Evolutionary conservation across 371 early-diverging fungal genomes (phyloP), one percentile per base, ranked within the genome.

Genomic region (Aphelidium insulamus): DNA sequence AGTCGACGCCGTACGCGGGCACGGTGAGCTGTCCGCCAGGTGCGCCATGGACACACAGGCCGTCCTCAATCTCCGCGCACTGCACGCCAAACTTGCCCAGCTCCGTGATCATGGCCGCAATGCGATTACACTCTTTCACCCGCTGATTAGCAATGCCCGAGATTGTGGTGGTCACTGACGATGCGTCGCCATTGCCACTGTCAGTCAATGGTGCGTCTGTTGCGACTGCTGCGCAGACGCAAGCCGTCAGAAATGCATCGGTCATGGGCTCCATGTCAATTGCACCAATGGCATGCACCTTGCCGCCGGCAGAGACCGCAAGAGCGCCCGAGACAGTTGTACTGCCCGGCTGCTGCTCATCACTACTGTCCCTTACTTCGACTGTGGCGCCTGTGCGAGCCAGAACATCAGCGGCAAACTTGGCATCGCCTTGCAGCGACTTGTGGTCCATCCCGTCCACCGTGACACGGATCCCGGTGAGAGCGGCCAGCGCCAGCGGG

Each of bases 251-350:
- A 59, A 94, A 94, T 5, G 95, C 95, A 49, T 94, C 95, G 0
- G 95, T 94, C 91, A 94, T 85, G 9, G 80, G 72, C 52, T 88
- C 90, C 95, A 94, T 94, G 41, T 94, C 88, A 38, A 94, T 73
- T 12, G 57, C 44, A 2, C 75, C 77, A 8, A 69, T 48, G 16
- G 75, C 61, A n/a, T n/a, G n/a, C n/a, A n/a, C n/a, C n/a, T n/a
- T n/a, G n/a, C n/a, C n/a, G n/a, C n/a, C n/a, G n/a, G n/a, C n/a
- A n/a, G n/a, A n/a, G n/a, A n/a, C n/a, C n/a, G n/a, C n/a, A n/a
- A n/a, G n/a, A 8, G 91, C 90, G 0, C 91, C 91, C n/a, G 59
- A 55, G 7, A 94, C 92, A 0, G 82, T 86, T 1, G 90, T 90
- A 1, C 79, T 61, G 0, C 69, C 69, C 32, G 56, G 72, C 1